Evolutionary conservation across 352 stramenopile genomes (phyloP), one percentile per base, ranked within the genome.

Genomic region (Halophytophthora polymorphica): DNA sequence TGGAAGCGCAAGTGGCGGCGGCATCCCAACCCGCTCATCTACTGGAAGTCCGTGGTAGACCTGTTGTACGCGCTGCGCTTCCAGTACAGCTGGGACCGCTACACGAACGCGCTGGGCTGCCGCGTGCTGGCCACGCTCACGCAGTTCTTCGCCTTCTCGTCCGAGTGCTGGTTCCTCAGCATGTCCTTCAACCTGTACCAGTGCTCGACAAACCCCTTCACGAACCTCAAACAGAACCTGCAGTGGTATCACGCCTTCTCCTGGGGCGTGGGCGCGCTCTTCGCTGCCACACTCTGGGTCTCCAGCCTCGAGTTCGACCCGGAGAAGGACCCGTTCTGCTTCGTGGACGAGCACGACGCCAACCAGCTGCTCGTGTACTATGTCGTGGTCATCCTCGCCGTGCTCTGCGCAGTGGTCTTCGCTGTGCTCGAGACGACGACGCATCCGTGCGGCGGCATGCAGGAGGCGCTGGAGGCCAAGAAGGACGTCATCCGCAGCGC

Each of bases 141-240:
- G 31, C 79, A 92, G 57, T 90, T 89, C 46, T 83, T 75, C 45
- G 75, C 62, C 45, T 88, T 90, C 54, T 74, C 79, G 49, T 91
- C 81, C 64, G 81, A 92, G 64, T 91, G 83, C 61, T 95, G 83
- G 80, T 94, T 96, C 55, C 69, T 95, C 38, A 81, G 71, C 53
- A 90, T 96, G 74, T 78, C 86, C 11, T 77, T 93, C 18, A 88
- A 93, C 39, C 50, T 96, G 34, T 90, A 93, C 55, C 75, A 89
- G 41, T 90, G 80, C 59, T 75, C 77, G 17, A 95, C 83, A 14
- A 95, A 95, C 55, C 86, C 86, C 37, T 96, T 96, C 62, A 89
- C 78, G 37, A 93, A 94, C 51, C 71, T 89, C 43, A 69, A 77
- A 54, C 61, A 74, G 18, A 94, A 86, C 53, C 61, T 87, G 52